Conservation (phyloP, 805 yeast genomes). For the Ogataea salicorniae region DNA sequence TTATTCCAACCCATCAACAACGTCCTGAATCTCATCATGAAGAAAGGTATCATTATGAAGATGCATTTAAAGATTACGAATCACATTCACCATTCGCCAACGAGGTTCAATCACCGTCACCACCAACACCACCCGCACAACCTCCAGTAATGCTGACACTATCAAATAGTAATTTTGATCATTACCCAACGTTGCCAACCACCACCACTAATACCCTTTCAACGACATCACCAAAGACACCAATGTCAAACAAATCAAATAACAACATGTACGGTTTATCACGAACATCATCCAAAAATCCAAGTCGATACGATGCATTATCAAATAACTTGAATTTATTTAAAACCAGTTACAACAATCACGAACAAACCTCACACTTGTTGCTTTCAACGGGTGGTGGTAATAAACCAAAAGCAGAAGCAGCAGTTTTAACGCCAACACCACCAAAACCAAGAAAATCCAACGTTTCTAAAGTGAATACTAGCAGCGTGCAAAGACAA, state of each 20-base stretch:
- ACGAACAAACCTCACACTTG: neutral
- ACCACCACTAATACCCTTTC: too few species aligned
- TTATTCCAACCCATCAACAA: neutral
- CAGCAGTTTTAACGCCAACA: neutral
- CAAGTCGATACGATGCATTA: constrained; percentile 19
- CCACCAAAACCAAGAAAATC: constrained; percentile 1
- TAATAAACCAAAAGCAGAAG: neutral
- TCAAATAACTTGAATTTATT: constrained; percentile 17
- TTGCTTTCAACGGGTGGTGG: neutral
- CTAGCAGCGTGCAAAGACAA: neutral
- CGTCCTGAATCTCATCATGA: neutral
- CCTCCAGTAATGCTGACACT: too few species aligned
- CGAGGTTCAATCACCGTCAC: neutral
- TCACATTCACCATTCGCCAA: neutral
- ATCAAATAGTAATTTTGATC: too few species aligned
- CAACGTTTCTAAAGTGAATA: too few species aligned
- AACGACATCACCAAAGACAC: neutral
- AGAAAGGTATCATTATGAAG: neutral
- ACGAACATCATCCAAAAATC: neutral
- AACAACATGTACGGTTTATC: neutral
- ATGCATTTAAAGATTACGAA: neutral
- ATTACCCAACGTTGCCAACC: too few species aligned
- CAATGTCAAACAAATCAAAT: neutral
- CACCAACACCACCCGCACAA: too few species aligned
- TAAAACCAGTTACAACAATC: neutral